phyloP scores from a whole-genome alignment of 2,329 filamentous ascomycete genomes.

The Fusarium solani-melongenae region DNA sequence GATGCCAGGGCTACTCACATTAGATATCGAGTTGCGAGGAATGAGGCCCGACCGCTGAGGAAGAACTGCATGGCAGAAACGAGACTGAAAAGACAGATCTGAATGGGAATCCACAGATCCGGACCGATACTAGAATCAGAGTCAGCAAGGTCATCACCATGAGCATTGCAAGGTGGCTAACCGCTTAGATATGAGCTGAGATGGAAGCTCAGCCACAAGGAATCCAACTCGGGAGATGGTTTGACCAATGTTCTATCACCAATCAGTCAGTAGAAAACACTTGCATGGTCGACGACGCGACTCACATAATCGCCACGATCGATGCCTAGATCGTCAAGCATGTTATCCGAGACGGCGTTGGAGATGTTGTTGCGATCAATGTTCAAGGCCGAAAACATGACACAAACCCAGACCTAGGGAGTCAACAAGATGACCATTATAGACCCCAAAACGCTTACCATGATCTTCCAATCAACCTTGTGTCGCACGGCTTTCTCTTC shows the following conservation, averaged over 20 bases:
- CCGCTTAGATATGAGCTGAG: conserved; percentile 21
- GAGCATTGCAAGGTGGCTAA: not conserved
- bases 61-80: conserved; percentile 49
- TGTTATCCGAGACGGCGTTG: conserved; percentile 51
- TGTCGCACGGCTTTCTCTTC: conserved; percentile 48
- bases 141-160: not conserved
- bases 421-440: not conserved
- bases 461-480: conserved; percentile 53
- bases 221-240: conserved; percentile 28
- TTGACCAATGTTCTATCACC: conserved; percentile 18
- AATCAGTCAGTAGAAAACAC: not conserved
- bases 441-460: conserved; percentile 36
- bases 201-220: conserved; percentile 16
- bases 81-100: conserved; percentile 51
- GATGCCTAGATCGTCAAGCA: conserved; percentile 46
- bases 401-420: conserved; percentile 42
- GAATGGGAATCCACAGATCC: conserved; percentile 62
- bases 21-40: conserved; percentile 48
- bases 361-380: conserved; percentile 51
- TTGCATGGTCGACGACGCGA: not conserved
- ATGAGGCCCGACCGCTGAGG: conserved; percentile 46
- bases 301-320: conserved; percentile 11
- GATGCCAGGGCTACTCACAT: conserved; percentile 5
- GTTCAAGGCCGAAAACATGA: conserved; percentile 47
- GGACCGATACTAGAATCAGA: conserved; percentile 51